phyloP scores from a whole-genome alignment of 352 stramenopile genomes.

The Globisporangium camurandrum region DNA sequence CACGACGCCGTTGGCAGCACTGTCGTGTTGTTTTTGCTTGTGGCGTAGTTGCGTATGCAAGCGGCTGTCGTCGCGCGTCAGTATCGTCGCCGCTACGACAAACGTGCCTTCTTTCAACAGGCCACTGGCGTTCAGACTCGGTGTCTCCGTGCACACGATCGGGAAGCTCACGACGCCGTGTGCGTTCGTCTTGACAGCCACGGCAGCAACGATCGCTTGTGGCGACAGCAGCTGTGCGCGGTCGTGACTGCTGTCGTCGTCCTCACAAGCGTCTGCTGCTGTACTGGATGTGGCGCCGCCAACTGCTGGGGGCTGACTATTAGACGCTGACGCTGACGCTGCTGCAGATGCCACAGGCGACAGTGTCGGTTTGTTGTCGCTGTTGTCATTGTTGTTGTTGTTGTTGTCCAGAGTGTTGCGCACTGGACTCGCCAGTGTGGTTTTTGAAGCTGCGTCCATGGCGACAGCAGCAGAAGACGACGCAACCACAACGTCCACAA shows the following conservation, averaged over 20 bases:
- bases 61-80: no score
- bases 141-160: conserved; percentile 9
- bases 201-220: neutral
- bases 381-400: neutral
- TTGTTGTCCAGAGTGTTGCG: neutral
- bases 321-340: no score
- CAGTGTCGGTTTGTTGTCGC: neutral
- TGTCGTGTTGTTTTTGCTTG: neutral
- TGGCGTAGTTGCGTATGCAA: no score
- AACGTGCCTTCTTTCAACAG: conserved; percentile 2
- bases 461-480: neutral
- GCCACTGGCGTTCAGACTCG: neutral
- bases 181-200: neutral
- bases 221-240: conserved; percentile 1
- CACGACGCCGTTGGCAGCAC: neutral
- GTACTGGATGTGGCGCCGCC: neutral
- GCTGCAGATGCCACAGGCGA: neutral
- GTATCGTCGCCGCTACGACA: neutral
- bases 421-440: neutral
- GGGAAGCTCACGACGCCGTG: neutral
- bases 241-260: neutral
- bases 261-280: neutral
- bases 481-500: no score
- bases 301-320: neutral
- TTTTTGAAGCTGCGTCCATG: neutral